phyloP scores from a whole-genome alignment of 257 asterid genomes.

The Solanum bulbocastanum region DNA sequence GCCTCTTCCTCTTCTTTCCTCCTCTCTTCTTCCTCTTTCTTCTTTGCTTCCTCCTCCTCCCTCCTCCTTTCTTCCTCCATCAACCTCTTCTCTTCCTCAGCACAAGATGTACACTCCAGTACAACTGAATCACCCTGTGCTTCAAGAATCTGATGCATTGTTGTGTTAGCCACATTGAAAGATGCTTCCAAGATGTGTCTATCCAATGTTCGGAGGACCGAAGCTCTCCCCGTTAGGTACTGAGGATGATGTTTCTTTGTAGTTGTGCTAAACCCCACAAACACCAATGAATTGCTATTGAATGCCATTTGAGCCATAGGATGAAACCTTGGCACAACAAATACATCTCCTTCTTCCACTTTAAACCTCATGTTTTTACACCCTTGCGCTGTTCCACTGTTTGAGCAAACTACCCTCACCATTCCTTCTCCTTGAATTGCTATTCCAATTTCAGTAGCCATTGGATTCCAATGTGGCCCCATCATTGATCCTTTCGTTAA shows the following conservation, averaged over 20 bases:
- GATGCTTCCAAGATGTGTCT: constrained; percentile 39
- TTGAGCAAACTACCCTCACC: constrained; percentile 47
- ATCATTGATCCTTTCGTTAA: constrained; percentile 83
- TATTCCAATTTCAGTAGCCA: constrained; percentile 56
- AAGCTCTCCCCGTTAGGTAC: constrained; percentile 56
- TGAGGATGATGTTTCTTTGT: constrained; percentile 55
- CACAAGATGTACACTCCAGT: constrained; percentile 60
- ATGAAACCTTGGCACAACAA: constrained; percentile 56
- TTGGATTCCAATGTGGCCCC: constrained; percentile 96
- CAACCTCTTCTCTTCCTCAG: constrained; percentile 58
- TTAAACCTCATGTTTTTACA: constrained; percentile 36
- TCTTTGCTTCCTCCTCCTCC: constrained; percentile 23
- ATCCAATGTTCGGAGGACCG: constrained; percentile 44
- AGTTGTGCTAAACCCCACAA: constrained; percentile 56
- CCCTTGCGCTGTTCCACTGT: constrained; percentile 1
- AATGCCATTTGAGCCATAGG: constrained; percentile 88
- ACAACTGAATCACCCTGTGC: constrained; percentile 40
- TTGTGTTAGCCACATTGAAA: constrained; percentile 27
- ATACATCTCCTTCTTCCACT: constrained; percentile 63
- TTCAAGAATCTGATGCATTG: constrained; percentile 33
- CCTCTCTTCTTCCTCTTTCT: constrained; percentile 17
- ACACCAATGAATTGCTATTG: constrained; percentile 56
- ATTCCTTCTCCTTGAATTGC: constrained; percentile 62
- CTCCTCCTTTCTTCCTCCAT: constrained; percentile 45
- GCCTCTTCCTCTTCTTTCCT: background rate